phyloP scores from a whole-genome alignment of 2,329 filamentous ascomycete species.

The Plectosphaerella sp. region DNA sequence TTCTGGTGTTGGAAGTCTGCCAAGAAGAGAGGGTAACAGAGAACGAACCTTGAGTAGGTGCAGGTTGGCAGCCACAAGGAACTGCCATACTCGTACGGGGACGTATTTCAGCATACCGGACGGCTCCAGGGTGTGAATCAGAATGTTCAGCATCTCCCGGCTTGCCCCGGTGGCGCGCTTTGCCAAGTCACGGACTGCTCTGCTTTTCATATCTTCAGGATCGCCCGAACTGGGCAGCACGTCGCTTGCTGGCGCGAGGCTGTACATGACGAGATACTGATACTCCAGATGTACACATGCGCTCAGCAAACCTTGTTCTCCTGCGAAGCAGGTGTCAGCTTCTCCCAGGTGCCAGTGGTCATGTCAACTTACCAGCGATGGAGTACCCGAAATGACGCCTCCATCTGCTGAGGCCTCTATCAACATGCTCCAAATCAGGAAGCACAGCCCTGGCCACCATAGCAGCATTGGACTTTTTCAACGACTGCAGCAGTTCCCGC shows the following conservation, averaged over 20 bases:
- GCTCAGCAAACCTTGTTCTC: neutral
- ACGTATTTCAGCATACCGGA: neutral
- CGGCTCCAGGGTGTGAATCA: neutral
- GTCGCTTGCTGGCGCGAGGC: neutral
- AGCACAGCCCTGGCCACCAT: neutral
- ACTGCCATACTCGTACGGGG: neutral
- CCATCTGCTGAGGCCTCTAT: neutral
- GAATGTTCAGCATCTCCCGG: neutral
- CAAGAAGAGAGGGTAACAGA: neutral
- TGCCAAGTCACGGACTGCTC: neutral
- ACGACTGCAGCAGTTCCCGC: neutral
- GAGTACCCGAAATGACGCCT: neutral
- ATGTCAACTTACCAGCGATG: neutral
- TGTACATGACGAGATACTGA: neutral
- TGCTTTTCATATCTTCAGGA: neutral
- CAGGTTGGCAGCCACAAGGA: neutral
- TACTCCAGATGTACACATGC: neutral
- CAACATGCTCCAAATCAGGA: neutral
- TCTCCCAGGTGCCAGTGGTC: too few species aligned
- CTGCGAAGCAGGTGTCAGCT: neutral
- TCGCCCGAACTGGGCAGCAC: neutral
- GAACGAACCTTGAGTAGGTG: neutral
- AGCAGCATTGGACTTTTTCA: neutral
- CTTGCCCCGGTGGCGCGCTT: neutral
- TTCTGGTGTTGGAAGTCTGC: neutral